A percentile compares a stretch with the other conserved stretches of the same genome.
Evolutionary conservation across 129 eudicot genomes (phyloP).

Genomic region (Mikania micrantha): DNA sequence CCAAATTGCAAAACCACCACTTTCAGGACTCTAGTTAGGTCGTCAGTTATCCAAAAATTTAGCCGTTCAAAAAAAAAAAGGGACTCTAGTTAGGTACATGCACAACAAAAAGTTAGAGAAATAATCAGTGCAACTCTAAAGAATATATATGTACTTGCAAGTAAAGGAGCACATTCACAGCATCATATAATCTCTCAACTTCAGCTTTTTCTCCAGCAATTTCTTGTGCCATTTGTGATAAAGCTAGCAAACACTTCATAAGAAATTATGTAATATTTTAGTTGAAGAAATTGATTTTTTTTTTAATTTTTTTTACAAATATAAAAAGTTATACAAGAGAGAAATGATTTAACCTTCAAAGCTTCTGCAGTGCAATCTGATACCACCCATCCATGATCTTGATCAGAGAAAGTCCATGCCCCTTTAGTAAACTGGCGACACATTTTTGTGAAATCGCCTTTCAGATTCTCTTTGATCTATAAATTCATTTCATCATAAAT

Average conservation of each 20-base stretch:
- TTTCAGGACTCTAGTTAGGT: too few species aligned
- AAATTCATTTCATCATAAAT: too few species aligned
- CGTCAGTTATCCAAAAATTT: too few species aligned
- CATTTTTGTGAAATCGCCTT: constrained; percentile 24
- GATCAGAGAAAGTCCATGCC: constrained; percentile 41
- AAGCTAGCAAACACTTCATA: constrained; percentile 22
- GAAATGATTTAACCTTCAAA: constrained; percentile 13
- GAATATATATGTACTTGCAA: constrained; percentile 22
- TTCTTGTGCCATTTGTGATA: constrained; percentile 40
- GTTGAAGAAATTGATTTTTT: not conserved
- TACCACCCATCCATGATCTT: constrained; percentile 45
- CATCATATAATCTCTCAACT: constrained; percentile 27
- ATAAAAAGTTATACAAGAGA: not conserved
- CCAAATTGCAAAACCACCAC: constrained; percentile 41
- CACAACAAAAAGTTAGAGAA: not conserved
- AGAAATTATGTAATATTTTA: not conserved
- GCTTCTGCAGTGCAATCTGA: constrained; percentile 44
- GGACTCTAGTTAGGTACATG: constrained; percentile 18
- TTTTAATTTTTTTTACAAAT: not conserved
- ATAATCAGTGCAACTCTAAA: not conserved
- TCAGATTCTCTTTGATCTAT: constrained; percentile 31
- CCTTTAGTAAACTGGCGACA: constrained; percentile 40
- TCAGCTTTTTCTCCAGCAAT: constrained; percentile 30
- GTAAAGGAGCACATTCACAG: constrained; percentile 33
- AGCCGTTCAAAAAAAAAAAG: too few species aligned